Base-by-base conservation (phyloP, 2,329 filamentous ascomycete genomes). In the Pseudocercospora fijiensis region DNA sequence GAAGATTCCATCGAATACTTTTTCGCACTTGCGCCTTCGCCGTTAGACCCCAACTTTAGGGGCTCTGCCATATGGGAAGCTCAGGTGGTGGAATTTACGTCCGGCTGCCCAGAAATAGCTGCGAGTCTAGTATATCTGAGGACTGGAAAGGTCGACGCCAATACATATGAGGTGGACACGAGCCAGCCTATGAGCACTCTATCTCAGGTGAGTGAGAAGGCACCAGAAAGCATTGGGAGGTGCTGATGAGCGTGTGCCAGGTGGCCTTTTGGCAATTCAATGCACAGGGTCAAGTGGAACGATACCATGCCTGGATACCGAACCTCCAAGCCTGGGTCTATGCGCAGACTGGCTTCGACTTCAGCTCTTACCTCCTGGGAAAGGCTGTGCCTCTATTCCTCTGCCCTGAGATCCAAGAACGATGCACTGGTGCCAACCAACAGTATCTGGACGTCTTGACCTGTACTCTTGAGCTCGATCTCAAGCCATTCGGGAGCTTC, bases 251-350 rank as follows among this genome's bases (percentile, higher is more conserved):
- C 11, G 55, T 16, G 20, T 22, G 5, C 16, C 26, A 71, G 67
- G 61, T 80, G 11, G 78, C 79, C 0, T 84, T 82, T 64, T 84
- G 80, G 80, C 77, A 76, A 30, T 79, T 83, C 63, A 78, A 82
- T 62, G 71, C 77, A 1, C 64, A 74, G 3, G 81, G 81, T 47
- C 76, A 73, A 11, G 79, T 81, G 5, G 64, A 76, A 16, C 74
- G 77, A 20, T 81, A 80, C 65, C 78, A 82, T 66, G 78, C 79
- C 18, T 80, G 76, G 73, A 77, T 81, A 16, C 77, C 78, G 2
- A 79, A 78, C 33, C 72, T 82, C 24, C 72, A 77, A 63, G 67
- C 72, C 52, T 81, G 77, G 76, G 72, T 76, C 20, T 43, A 64
- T 41, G 66, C 74, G 18, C 60, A 69, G 18, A 72, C 72, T 10